phyloP scores from a whole-genome alignment of 805 yeast species.

The Kodamaea restingae region DNA sequence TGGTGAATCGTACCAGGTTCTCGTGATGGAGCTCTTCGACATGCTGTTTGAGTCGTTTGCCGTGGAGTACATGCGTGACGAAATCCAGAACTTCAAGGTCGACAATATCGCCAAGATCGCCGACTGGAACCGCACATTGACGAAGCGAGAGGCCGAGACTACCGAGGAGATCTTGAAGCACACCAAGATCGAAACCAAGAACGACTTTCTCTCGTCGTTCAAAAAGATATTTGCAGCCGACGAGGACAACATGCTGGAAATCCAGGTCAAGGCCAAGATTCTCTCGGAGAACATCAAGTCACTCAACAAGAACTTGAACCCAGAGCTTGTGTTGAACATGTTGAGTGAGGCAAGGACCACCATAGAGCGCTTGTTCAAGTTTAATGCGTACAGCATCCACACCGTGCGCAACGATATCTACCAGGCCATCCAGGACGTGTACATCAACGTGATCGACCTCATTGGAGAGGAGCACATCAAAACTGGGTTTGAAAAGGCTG shows the following conservation, averaged over 20 bases:
- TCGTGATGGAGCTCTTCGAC: conserved; percentile 37
- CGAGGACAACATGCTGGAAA: conserved; percentile 48
- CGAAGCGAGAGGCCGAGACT: conserved; percentile 45
- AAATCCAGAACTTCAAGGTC: conserved; percentile 24
- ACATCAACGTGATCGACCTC: conserved; percentile 57
- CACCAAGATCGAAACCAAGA: conserved; percentile 42
- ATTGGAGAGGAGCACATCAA: conserved; percentile 74
- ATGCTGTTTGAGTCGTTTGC: conserved; percentile 39
- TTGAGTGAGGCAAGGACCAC: conserved; percentile 65
- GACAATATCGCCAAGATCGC: conserved; percentile 21
- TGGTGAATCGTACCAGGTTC: conserved; percentile 31
- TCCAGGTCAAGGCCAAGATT: conserved; percentile 78
- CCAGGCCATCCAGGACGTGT: conserved; percentile 54
- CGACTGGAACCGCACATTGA: conserved; percentile 34
- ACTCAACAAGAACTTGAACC: conserved; percentile 70
- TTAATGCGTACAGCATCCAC: conserved; percentile 33
- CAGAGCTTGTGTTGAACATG: conserved; percentile 71
- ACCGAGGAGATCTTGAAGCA: conserved; percentile 46
- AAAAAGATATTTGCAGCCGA: conserved; percentile 22
- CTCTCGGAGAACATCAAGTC: conserved; percentile 71
- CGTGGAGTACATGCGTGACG: conserved; percentile 39
- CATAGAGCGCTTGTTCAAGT: conserved; percentile 49
- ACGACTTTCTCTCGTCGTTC: conserved; percentile 23
- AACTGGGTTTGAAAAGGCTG: conserved; percentile 80
- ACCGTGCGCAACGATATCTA: conserved; percentile 30